Base-by-base conservation (phyloP, 805 yeast species). In the Ascoidea rubescens region DNA sequence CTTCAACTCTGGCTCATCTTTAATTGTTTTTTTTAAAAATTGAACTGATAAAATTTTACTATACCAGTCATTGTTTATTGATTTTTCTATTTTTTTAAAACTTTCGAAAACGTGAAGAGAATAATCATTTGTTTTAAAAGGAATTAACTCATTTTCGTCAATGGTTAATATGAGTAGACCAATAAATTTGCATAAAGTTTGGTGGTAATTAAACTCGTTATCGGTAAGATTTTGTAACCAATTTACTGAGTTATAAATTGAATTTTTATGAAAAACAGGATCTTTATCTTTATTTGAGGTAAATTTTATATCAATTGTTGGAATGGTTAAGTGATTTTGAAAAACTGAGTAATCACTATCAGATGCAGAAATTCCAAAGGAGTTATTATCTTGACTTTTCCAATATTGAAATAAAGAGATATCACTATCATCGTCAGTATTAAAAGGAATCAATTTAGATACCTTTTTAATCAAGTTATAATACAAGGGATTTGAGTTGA, bases 281-380 rank as follows among this genome's bases (percentile, higher is more conserved):
- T 79, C 82, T 4, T 58, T 57, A 8, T 55, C 52, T 2, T 64
- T 65, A 49, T 67, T 62, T 46, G 61, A 62, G 4, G 50, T 51
- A 58, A 74, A 76, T 6, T 78, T 75, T 51, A 79, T 62, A 50
- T 73, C 72, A 8, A 79, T 71, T 0, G 84, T 73, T 1, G 90
- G 86, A 45, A 84, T 75, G 5, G 88, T 90, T 56, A 82, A 62
- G 60, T 78, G 80, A 58, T 77, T 76, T 62, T 82, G 86, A 57
- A 82, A 81, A 7, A 78, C 79, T 2, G 78, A 71, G 59, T 70
- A 75, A 59, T 79, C 84, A 1, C 82, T 70, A 5, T 77, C 75
- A 7, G 78, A 71, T 2, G 79, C 77, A 12, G 79, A 67, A 21
- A 67, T 60, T 2, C 59, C 62, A 49, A 79, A 67, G 0, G 67